phyloP scores from a whole-genome alignment of 768 basidiomycete species.

The Coprinellus micaceus region DNA sequence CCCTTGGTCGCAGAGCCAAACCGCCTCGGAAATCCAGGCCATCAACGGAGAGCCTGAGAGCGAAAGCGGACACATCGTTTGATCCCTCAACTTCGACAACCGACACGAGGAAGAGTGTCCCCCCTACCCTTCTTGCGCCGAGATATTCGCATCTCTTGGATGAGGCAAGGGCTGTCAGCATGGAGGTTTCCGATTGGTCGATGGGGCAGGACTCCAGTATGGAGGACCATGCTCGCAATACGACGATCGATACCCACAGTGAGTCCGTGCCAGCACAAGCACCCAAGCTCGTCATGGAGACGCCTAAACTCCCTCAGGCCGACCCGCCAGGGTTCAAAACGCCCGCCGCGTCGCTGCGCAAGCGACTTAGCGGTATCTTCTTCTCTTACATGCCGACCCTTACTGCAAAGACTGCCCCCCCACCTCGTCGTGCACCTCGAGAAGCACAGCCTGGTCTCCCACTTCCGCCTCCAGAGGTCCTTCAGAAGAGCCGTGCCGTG shows the following conservation, averaged over 20 bases:
- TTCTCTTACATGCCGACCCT: slow-evolving; percentile 59
- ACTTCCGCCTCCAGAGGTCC: slow-evolving; percentile 51
- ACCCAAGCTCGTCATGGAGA: not conserved
- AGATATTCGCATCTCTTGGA: slow-evolving; percentile 57
- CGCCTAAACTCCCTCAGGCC: not conserved
- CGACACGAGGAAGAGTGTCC: slow-evolving; percentile 25
- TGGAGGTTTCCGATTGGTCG: slow-evolving; percentile 10
- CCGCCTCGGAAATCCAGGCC: slow-evolving; percentile 24
- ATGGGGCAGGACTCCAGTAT: not conserved
- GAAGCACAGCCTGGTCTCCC: slow-evolving; percentile 41
- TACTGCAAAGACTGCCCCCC: slow-evolving; percentile 34
- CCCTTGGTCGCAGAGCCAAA: slow-evolving; percentile 32
- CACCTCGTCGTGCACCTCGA: slow-evolving; percentile 18
- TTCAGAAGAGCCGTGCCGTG: slow-evolving; percentile 50
- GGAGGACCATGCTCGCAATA: not conserved
- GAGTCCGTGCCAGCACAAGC: not conserved
- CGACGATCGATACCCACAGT: not conserved
- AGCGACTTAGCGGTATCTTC: slow-evolving; percentile 47
- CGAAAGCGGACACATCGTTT: slow-evolving; percentile 29
- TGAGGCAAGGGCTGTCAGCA: slow-evolving; percentile 44
- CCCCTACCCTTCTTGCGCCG: slow-evolving; percentile 46
- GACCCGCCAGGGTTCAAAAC: not conserved
- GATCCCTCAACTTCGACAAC: slow-evolving; percentile 24
- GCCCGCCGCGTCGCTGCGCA: not conserved
- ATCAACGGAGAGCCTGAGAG: slow-evolving; percentile 20